These are phyloP conservation scores for Uromyces viciae-fabae DNA, from an alignment of 1,284 basidiomycete genomes.

Conservation along the genomic window DNA sequence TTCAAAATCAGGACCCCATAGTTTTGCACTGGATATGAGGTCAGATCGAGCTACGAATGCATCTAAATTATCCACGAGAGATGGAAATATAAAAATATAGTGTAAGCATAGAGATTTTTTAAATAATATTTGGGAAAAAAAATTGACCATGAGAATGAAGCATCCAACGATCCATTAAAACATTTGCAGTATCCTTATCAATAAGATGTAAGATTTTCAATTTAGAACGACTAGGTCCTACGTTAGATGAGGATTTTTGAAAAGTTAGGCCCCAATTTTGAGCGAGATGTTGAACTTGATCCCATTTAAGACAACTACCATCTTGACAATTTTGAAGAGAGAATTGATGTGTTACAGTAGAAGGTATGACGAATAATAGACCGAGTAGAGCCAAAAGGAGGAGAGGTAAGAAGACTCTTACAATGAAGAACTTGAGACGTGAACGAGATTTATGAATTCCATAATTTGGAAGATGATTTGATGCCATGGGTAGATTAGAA, in stretches of 20 bases:
- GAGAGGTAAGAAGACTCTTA: constrained; percentile 9
- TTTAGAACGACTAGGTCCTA: not conserved
- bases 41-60: constrained; percentile 24
- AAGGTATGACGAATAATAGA: not conserved
- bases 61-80: constrained; percentile 1
- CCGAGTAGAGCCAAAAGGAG: not conserved
- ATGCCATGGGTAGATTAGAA: not conserved
- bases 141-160: constrained; percentile 34
- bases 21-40: constrained; percentile 15
- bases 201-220: constrained; percentile 37
- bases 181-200: constrained; percentile 41
- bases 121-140: not conserved
- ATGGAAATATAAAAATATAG: not conserved
- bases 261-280: constrained; percentile 27
- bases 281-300: constrained; percentile 28
- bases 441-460: constrained; percentile 7
- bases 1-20: constrained; percentile 42
- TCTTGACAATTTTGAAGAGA: constrained; percentile 1
- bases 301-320: constrained; percentile 30
- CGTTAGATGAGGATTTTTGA: not conserved
- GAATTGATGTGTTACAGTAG: not conserved
- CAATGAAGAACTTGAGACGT: constrained; percentile 23
- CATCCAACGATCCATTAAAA: constrained; percentile 42
- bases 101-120: not conserved
- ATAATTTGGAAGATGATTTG: not conserved